Evolutionary conservation across 1,284 basidiomycete species (phyloP), one percentile per base, ranked within the genome.

Genomic region (Marasmius sp.): DNA sequence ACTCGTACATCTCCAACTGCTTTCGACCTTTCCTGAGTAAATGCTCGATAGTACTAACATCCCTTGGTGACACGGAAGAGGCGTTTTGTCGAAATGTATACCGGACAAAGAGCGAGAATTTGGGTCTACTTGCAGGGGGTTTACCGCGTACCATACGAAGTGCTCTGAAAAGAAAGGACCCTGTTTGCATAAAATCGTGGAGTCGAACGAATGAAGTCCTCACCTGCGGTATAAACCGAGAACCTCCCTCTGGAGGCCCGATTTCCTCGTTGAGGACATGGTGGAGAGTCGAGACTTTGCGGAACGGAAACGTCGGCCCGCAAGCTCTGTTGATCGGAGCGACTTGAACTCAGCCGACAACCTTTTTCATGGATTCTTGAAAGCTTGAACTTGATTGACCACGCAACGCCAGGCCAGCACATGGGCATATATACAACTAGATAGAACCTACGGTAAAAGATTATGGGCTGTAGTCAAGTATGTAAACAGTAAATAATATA

Each of bases 161-260:
- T 36, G 89, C 89, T 50, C 91, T 93, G 55, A 54, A 39, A 43
- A 36, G 22, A 38, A 12, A 58, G 43, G 10, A 11, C 27, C 59
- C 47, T 39, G 20, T 36, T 43, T 54, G 27, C 38, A 11, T 6
- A 49, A 43, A 34, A 56, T 54, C 54, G 16, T n/a, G 62, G 16
- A 51, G 20, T 20, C 14, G 48, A 34, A 16, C 36, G 16, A 48
- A 52, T 14, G 38, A 33, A 61, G 62, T 18, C 61, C 79, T 66
- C 53, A 87, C 90, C 89, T 81, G 76, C 88, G 81, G 68, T 92
- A 92, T n/a, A 92, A 78, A 12, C 82, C 77, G 34, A 92, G 74
- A 16, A 91, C 87, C 38, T 92, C 86, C 66, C 76, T 85, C 70
- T 92, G 91, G 22, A 92, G 75, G 12, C 90, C 90, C 3, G 89